Conservation (phyloP, 495 filamentous ascomycete species). For the Aspergillus incahuasiensis region DNA sequence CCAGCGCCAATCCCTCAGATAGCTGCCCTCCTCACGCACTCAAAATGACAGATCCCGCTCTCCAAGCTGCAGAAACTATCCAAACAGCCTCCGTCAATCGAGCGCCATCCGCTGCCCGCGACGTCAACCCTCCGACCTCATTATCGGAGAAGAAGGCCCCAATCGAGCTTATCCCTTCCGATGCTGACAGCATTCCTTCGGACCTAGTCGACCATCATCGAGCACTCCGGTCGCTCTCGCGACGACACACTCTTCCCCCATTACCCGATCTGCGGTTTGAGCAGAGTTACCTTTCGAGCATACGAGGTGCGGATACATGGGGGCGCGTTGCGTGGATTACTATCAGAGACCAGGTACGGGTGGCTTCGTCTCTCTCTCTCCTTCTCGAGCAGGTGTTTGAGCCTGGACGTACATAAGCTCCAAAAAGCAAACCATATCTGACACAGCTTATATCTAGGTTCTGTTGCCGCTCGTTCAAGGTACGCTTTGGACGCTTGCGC, state of each 20-base stretch:
- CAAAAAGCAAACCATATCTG: neutral
- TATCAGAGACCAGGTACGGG: slow-evolving; percentile 72
- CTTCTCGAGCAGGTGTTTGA: too few relatives aligned
- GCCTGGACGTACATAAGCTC: too few relatives aligned
- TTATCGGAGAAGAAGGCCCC: slow-evolving; percentile 50
- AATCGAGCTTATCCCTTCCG: slow-evolving; percentile 46
- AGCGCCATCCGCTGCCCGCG: slow-evolving; percentile 63
- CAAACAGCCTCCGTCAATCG: slow-evolving; percentile 73
- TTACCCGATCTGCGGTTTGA: slow-evolving; percentile 93
- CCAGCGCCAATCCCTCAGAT: neutral
- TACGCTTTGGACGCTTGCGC: slow-evolving; percentile 70
- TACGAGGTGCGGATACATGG: slow-evolving; percentile 70
- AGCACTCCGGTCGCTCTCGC: slow-evolving; percentile 49
- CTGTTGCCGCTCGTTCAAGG: slow-evolving; percentile 81
- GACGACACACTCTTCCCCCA: slow-evolving; percentile 64
- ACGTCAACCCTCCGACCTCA: slow-evolving; percentile 75
- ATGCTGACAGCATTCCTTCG: slow-evolving; percentile 40
- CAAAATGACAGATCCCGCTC: slow-evolving; percentile 42
- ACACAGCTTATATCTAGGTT: slow-evolving; percentile 46
- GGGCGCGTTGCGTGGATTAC: slow-evolving; percentile 80
- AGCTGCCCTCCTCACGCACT: neutral
- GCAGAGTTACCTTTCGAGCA: slow-evolving; percentile 89
- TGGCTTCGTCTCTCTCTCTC: too few relatives aligned
- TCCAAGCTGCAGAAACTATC: slow-evolving; percentile 68
- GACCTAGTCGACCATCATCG: slow-evolving; percentile 47